A percentile compares a stretch with the other conserved stretches of the same genome.
Conservation (phyloP, 2,329 filamentous ascomycete genomes). For the Xylariaceae sp. region DNA sequence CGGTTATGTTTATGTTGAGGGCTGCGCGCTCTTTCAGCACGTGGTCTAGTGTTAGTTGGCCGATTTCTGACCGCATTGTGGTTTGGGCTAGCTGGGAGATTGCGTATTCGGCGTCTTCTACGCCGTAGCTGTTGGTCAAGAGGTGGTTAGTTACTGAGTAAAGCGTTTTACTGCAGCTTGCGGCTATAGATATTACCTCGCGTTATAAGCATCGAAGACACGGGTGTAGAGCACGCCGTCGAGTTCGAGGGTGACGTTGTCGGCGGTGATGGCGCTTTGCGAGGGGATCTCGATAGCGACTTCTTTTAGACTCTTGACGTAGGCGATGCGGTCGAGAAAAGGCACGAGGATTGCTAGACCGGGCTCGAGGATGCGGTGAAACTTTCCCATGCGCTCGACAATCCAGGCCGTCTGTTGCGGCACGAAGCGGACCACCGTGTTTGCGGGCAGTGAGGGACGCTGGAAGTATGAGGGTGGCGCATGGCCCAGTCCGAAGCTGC, state of each 20-base stretch:
- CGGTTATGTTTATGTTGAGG: conserved; percentile 97
- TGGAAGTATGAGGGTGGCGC: conserved; percentile 77
- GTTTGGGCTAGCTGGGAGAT: conserved; percentile 98
- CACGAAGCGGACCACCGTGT: conserved; percentile 93
- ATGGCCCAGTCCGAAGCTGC: conserved; percentile 31
- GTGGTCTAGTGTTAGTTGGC: conserved; percentile 92
- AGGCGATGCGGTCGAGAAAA: conserved; percentile 92
- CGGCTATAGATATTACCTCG: conserved; percentile 57
- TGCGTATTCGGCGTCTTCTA: conserved; percentile 97
- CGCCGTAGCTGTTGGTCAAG: conserved; percentile 69
- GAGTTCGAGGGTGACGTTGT: conserved; percentile 95
- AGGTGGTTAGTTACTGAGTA: neutral
- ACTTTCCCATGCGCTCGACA: conserved; percentile 98
- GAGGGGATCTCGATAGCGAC: conserved; percentile 94
- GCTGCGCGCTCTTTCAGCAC: conserved; percentile 95
- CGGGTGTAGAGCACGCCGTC: conserved; percentile 94
- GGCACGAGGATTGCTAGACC: conserved; percentile 86
- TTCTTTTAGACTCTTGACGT: conserved; percentile 97
- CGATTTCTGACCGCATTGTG: conserved; percentile 98
- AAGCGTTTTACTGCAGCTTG: too few relatives aligned
- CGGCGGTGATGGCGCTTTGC: conserved; percentile 95
- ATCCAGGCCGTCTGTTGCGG: conserved; percentile 99
- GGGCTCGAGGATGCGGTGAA: conserved; percentile 87
- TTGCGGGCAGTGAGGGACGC: conserved; percentile 72
- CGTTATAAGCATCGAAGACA: conserved; percentile 97